These are phyloP conservation scores for Coniochaeta sp. DNA, from an alignment of 2,329 filamentous ascomycete genomes.

Conservation along the genomic window DNA sequence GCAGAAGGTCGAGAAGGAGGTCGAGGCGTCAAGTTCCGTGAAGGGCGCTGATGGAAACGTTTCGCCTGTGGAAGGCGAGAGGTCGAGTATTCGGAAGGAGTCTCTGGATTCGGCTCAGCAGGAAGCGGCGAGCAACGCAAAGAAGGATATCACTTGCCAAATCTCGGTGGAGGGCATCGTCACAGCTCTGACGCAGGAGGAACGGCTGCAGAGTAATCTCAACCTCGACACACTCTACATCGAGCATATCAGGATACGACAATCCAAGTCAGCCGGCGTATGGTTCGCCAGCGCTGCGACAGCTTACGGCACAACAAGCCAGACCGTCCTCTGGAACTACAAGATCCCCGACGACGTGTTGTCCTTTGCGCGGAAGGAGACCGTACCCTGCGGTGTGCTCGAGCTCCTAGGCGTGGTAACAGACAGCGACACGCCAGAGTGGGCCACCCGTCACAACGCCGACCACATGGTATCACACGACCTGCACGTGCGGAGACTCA, in stretches of 20 bases:
- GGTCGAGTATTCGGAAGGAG: constrained; percentile 16
- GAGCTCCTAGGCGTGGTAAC: constrained; percentile 45
- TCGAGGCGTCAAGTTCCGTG: background rate
- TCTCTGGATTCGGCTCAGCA: constrained; percentile 29
- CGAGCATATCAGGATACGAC: constrained; percentile 35
- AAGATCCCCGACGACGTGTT: constrained; percentile 47
- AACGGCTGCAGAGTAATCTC: constrained; percentile 16
- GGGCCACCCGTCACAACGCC: constrained; percentile 35
- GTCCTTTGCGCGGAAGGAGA: constrained; percentile 41
- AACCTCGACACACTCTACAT: constrained; percentile 33
- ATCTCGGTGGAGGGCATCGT: constrained; percentile 40
- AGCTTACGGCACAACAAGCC: constrained; percentile 44
- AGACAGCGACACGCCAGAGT: constrained; percentile 45
- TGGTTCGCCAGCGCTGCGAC: constrained; percentile 54
- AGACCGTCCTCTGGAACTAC: constrained; percentile 55
- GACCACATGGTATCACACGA: constrained; percentile 25
- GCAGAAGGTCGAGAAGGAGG: constrained; percentile 2
- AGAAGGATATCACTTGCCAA: constrained; percentile 36
- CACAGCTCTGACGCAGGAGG: constrained; percentile 34
- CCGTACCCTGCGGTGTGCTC: constrained; percentile 52
- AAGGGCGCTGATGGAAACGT: background rate
- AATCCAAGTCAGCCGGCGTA: constrained; percentile 29
- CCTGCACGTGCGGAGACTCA: constrained; percentile 27
- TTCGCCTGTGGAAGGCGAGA: background rate
- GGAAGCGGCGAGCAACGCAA: constrained; percentile 18